A percentile compares a stretch with the other conserved stretches of the same genome.
Conservation (phyloP, 805 yeast species). For the Candida rishiriensis region DNA sequence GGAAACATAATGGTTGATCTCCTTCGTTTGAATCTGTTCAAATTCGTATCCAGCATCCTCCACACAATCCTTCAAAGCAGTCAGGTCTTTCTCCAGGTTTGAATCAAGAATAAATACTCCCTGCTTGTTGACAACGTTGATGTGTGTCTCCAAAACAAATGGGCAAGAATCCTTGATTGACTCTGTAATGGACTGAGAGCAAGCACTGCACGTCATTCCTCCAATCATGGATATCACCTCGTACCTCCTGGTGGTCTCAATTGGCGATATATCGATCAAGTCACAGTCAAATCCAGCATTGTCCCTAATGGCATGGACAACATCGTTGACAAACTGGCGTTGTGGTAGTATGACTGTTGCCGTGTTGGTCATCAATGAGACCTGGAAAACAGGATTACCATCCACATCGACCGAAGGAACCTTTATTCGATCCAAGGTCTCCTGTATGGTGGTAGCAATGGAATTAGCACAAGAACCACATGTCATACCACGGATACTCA, state of each 20-base stretch:
- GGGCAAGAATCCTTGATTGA: constrained; percentile 42
- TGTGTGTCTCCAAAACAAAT: constrained; percentile 48
- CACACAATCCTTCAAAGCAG: constrained; percentile 42
- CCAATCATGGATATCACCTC: constrained; percentile 59
- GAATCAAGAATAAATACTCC: constrained; percentile 57
- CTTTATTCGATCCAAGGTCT: constrained; percentile 18
- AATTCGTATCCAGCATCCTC: constrained; percentile 69
- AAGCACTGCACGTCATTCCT: constrained; percentile 71
- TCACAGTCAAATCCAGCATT: constrained; percentile 42
- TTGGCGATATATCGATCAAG: constrained; percentile 56
- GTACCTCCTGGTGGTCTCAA: constrained; percentile 42
- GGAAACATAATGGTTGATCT: constrained; percentile 40
- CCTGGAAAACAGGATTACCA: constrained; percentile 15
- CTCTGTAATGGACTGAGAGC: constrained; percentile 53
- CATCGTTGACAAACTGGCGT: constrained; percentile 44
- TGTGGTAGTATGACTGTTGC: constrained; percentile 51
- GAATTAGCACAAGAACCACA: constrained; percentile 52
- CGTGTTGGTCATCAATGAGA: constrained; percentile 41
- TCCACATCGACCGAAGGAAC: constrained; percentile 10
- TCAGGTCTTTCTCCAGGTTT: constrained; percentile 31
- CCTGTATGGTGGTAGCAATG: constrained; percentile 40
- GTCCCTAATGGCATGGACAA: constrained; percentile 45
- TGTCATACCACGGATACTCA: constrained; percentile 63
- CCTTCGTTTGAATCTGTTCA: constrained; percentile 39
- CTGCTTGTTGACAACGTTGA: constrained; percentile 56